Percentiles rank a stretch among this genome's conserved stretches.
Evolutionary conservation across 768 basidiomycete genomes (phyloP).

Genomic region (Astraeus odoratus): DNA sequence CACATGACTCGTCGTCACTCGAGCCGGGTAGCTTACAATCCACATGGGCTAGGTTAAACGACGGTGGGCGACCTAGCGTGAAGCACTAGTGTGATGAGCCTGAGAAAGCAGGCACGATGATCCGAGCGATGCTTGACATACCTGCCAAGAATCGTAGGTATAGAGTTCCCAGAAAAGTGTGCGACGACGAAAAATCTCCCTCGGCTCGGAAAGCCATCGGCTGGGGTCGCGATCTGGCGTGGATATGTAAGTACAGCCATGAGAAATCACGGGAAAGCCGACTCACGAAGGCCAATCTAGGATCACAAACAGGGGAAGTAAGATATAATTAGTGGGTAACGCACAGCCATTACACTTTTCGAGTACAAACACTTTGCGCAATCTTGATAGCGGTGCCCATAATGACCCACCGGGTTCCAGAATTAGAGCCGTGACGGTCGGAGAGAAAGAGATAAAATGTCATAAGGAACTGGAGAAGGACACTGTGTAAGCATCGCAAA

Average conservation of each 20-base stretch:
- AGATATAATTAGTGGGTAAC: neutral
- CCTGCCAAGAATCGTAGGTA: slow-evolving; percentile 32
- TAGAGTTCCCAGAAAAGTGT: slow-evolving; percentile 61
- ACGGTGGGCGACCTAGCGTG: slow-evolving; percentile 65
- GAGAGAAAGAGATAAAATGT: slow-evolving; percentile 62
- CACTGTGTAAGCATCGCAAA: slow-evolving; percentile 25
- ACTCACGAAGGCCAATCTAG: slow-evolving; percentile 67
- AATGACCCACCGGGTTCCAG: slow-evolving; percentile 59
- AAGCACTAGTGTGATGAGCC: slow-evolving; percentile 42
- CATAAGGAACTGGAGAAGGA: slow-evolving; percentile 50
- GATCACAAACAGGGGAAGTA: slow-evolving; percentile 4
- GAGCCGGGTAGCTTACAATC: slow-evolving; percentile 57
- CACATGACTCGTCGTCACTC: slow-evolving; percentile 53
- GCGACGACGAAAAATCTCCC: slow-evolving; percentile 55
- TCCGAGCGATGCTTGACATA: slow-evolving; percentile 6
- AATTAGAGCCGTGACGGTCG: slow-evolving; percentile 60
- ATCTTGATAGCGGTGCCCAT: slow-evolving; percentile 67
- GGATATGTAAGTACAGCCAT: neutral
- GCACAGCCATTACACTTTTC: neutral
- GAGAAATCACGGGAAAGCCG: slow-evolving; percentile 4
- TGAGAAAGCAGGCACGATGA: slow-evolving; percentile 19
- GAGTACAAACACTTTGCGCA: slow-evolving; percentile 55
- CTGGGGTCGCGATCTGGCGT: slow-evolving; percentile 59
- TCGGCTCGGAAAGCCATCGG: slow-evolving; percentile 51
- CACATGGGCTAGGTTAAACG: slow-evolving; percentile 59